A percentile compares a stretch with the other conserved stretches of the same genome.
These are phyloP conservation scores for Rhodomyrtus tomentosa DNA, from an alignment of 345 rosid genomes.

Conservation along the genomic window DNA sequence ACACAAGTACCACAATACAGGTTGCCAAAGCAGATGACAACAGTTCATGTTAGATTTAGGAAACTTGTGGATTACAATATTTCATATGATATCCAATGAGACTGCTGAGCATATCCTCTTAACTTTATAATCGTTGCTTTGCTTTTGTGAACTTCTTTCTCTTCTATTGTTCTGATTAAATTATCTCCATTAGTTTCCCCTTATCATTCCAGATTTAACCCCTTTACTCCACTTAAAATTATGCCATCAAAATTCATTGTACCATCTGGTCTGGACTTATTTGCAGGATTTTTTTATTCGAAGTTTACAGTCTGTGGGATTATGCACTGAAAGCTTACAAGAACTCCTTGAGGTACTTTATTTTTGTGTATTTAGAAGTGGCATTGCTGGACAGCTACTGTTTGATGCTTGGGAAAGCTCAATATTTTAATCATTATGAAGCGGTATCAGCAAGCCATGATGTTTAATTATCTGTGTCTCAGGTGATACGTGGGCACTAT, in stretches of 20 bases:
- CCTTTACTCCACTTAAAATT: neutral
- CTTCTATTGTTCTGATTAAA: neutral
- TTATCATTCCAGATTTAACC: neutral
- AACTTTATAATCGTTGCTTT: neutral
- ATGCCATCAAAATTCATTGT: neutral
- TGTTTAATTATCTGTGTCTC: conserved; percentile 1
- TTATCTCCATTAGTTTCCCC: neutral
- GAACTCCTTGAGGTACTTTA: conserved; percentile 70
- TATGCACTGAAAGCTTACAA: conserved; percentile 64
- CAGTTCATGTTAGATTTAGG: neutral
- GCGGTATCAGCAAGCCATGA: neutral
- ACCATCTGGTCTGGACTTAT: neutral
- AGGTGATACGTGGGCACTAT: conserved; percentile 65
- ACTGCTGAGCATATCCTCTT: neutral
- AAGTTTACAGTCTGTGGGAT: conserved; percentile 74
- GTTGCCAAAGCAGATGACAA: neutral
- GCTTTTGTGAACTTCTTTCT: neutral
- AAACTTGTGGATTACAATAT: neutral
- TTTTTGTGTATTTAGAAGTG: neutral
- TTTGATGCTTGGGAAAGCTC: neutral
- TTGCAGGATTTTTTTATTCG: conserved; percentile 87
- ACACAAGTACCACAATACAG: neutral
- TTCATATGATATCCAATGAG: neutral
- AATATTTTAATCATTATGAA: neutral
- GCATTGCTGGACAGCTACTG: neutral